Percentiles rank a stretch among this genome's conserved stretches.
Evolutionary conservation across 1,284 basidiomycete species (phyloP).

Genomic region (Ganoderma resinaceum): DNA sequence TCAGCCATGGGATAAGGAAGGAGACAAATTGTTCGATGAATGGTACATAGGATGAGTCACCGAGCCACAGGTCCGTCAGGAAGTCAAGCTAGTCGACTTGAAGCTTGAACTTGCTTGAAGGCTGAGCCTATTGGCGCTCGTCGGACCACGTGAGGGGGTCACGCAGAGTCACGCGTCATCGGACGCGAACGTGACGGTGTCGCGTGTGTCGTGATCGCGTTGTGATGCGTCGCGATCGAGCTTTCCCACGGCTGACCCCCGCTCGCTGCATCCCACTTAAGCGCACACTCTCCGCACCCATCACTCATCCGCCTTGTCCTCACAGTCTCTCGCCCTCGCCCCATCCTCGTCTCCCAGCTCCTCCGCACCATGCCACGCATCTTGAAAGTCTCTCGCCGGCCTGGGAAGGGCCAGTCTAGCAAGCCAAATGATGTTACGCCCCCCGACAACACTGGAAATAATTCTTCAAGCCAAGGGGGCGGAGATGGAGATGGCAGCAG

Average conservation of each 20-base stretch:
- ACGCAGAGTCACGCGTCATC: constrained; percentile 32
- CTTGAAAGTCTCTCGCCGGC: constrained; percentile 39
- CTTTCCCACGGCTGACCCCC: constrained; percentile 7
- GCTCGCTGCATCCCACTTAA: too few relatives aligned
- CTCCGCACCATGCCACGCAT: constrained; percentile 54
- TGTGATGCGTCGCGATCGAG: constrained; percentile 11
- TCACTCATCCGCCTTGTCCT: constrained; percentile 13
- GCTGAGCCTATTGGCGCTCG: too few relatives aligned
- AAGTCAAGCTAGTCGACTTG: too few relatives aligned
- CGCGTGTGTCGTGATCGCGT: constrained; percentile 24
- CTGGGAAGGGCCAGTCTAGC: constrained; percentile 51
- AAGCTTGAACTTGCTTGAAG: too few relatives aligned
- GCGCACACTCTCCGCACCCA: too few relatives aligned
- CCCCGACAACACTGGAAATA: constrained; percentile 6
- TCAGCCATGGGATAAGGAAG: too few relatives aligned
- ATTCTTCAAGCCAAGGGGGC: constrained; percentile 23
- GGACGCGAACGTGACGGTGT: constrained; percentile 33
- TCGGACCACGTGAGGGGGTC: too few relatives aligned
- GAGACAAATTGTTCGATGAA: too few relatives aligned
- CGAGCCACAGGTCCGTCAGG: too few relatives aligned
- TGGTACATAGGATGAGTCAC: too few relatives aligned
- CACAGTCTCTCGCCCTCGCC: neutral
- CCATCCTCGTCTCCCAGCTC: constrained; percentile 6
- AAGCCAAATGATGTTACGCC: constrained; percentile 21
- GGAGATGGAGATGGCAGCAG: constrained; percentile 14